Conservation (phyloP, 257 asterid genomes). For the Salvia rosmarinus region DNA sequence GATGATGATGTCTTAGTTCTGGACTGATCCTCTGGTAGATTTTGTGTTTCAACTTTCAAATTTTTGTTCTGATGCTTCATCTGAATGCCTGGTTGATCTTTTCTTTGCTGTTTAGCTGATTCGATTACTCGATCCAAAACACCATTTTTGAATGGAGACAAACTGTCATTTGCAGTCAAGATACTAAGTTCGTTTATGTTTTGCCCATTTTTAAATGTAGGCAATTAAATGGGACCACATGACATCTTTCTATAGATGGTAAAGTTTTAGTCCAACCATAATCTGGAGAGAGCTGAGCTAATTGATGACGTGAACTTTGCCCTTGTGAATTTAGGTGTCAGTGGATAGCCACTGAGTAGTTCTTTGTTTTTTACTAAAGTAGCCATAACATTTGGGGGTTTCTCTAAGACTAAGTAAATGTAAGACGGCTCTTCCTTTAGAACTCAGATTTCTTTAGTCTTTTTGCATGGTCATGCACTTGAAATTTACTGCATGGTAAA, state of each 20-base stretch:
- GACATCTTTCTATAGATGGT: conserved; percentile 5
- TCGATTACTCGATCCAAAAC: conserved; percentile 16
- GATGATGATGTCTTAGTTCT: conserved; percentile 66
- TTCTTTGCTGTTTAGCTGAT: conserved; percentile 15
- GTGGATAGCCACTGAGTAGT: neutral
- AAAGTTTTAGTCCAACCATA: neutral
- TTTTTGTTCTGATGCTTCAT: conserved; percentile 18
- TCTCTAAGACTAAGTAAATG: neutral
- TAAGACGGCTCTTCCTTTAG: neutral
- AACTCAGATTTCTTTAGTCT: no score
- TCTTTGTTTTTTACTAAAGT: neutral
- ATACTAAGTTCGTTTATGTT: neutral
- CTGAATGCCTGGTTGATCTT: conserved; percentile 23
- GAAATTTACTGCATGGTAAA: neutral
- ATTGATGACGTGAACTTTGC: conserved; percentile 1
- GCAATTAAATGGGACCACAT: neutral
- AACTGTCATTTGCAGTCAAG: neutral
- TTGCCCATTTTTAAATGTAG: neutral
- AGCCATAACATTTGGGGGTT: neutral
- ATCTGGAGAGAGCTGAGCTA: conserved; percentile 16
- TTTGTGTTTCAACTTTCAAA: conserved; percentile 33
- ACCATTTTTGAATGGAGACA: neutral
- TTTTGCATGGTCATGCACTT: neutral
- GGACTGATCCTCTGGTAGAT: conserved; percentile 69
- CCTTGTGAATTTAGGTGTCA: conserved; percentile 4